These are phyloP conservation scores for Goffeauzyma gilvescens DNA, from an alignment of 768 basidiomycete genomes.

Conservation along the genomic window DNA sequence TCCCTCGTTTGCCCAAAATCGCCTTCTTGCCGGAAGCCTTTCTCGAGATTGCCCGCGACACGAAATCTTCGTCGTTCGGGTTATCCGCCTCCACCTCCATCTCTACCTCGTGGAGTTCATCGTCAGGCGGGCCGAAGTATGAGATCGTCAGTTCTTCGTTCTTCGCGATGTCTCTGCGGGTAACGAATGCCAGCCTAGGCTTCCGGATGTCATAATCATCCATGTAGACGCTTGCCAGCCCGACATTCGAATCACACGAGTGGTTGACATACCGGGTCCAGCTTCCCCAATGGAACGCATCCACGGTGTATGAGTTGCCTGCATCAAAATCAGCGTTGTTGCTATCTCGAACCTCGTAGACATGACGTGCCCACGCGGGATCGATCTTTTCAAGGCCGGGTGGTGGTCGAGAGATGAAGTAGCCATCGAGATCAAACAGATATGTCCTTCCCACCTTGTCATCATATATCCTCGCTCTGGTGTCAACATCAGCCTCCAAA, in stretches of 20 bases:
- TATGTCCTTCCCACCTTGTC: conserved; percentile 34
- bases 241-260: conserved; percentile 71
- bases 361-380: conserved; percentile 16
- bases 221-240: conserved; percentile 53
- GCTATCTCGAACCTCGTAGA: conserved; percentile 20
- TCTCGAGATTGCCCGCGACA: no score
- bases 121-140: conserved; percentile 24
- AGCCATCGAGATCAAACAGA: conserved; percentile 69
- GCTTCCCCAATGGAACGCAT: conserved; percentile 51
- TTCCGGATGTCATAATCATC: conserved; percentile 36
- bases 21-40: no score
- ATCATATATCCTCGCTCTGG: conserved; percentile 46
- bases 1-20: no score
- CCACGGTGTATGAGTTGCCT: conserved; percentile 35
- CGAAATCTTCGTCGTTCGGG: no score
- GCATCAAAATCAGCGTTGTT: conserved; percentile 18
- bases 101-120: no score
- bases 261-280: conserved; percentile 43
- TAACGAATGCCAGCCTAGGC: conserved; percentile 27
- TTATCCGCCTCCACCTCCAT: no score
- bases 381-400: conserved; percentile 17
- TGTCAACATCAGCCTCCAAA: conserved; percentile 47
- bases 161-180: conserved; percentile 15
- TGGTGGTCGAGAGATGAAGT: conserved; percentile 37
- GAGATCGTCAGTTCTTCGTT: conserved; percentile 29